These are phyloP conservation scores for Jaltomata sinuosa DNA, from an alignment of 257 asterid species.

Conservation along the genomic window DNA sequence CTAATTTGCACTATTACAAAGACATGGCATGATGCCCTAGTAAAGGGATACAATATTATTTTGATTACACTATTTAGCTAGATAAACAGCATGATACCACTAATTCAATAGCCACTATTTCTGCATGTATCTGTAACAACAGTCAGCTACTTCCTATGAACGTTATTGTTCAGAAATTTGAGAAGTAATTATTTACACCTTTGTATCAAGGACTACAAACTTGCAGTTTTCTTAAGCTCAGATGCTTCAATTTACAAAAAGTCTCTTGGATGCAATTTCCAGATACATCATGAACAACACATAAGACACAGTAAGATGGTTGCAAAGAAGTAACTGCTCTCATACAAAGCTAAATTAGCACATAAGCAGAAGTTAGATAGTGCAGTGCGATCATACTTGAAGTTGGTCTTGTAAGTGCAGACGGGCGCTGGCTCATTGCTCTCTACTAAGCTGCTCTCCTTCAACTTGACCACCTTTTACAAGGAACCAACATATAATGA, in stretches of 20 bases:
- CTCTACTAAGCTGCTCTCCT: conserved; percentile 26
- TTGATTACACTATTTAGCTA: neutral
- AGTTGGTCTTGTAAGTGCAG: conserved; percentile 43
- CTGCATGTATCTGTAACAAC: neutral
- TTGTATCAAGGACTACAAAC: neutral
- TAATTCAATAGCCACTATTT: neutral
- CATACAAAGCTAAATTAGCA: neutral
- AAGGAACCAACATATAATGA: conserved; percentile 1
- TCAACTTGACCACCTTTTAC: conserved; percentile 19
- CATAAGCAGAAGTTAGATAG: neutral
- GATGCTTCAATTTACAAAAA: neutral
- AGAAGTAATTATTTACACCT: neutral
- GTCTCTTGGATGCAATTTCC: neutral
- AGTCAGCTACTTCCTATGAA: neutral
- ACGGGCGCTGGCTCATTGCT: conserved; percentile 45
- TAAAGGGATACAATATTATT: neutral
- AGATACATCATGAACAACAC: neutral
- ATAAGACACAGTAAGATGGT: neutral
- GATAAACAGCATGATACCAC: neutral
- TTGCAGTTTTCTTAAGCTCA: neutral
- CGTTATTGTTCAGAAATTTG: neutral
- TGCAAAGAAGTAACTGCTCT: neutral
- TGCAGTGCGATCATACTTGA: conserved; percentile 30
- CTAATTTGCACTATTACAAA: neutral
- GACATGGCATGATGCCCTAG: neutral